These are phyloP conservation scores for Termitomyces sp. DNA, from an alignment of 768 basidiomycete genomes.

Conservation along the genomic window DNA sequence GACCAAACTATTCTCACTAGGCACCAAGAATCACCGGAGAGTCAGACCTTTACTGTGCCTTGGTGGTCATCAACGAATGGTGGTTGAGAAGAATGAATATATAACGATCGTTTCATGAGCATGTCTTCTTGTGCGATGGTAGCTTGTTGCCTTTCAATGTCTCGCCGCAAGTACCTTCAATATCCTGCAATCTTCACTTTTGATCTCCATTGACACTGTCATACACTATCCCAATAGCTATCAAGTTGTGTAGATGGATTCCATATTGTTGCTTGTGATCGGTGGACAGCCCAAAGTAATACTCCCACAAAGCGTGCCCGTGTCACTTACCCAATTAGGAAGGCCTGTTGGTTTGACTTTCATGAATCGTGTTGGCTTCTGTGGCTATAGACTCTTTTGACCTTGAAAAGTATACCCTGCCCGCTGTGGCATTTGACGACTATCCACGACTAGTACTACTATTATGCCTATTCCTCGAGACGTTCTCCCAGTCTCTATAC, in stretches of 20 bases:
- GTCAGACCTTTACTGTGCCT: background rate
- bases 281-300: background rate
- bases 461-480: constrained; percentile 9
- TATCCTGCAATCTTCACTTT: background rate
- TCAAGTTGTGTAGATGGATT: background rate
- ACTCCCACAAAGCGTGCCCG: background rate
- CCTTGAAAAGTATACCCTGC: constrained; percentile 14
- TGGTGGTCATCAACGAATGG: constrained; percentile 8
- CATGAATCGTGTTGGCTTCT: constrained; percentile 6
- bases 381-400: constrained; percentile 3
- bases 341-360: constrained; percentile 11
- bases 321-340: constrained; percentile 8
- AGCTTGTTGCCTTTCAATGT: background rate
- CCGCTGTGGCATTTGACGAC: constrained; percentile 14
- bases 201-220: background rate
- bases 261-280: background rate
- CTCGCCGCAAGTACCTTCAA: background rate
- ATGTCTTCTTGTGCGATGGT: background rate
- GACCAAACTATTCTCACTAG: constrained; percentile 4
- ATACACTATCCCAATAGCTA: background rate
- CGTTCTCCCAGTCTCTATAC: constrained; percentile 4
- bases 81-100: constrained; percentile 5
- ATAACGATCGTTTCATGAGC: background rate
- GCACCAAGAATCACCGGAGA: constrained; percentile 3
- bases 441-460: constrained; percentile 5